phyloP scores from a whole-genome alignment of 1,284 basidiomycete genomes.

The Boletus nobilissimus region DNA sequence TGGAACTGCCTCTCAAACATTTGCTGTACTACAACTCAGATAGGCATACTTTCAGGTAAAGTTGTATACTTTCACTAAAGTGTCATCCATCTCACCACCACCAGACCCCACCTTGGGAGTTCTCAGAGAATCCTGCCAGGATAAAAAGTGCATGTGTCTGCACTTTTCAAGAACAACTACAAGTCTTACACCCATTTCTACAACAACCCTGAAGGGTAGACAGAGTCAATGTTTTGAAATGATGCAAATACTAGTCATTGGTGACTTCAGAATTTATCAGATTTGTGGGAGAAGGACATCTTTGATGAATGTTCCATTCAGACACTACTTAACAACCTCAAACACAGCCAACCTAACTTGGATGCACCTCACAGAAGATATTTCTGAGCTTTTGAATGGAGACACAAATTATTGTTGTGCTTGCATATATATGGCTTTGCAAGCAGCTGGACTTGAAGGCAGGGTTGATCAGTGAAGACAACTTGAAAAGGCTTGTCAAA shows the following conservation, averaged over 20 bases:
- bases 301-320: constrained; percentile 39
- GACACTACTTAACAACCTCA: constrained; percentile 37
- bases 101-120: constrained; percentile 44
- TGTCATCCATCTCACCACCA: constrained; percentile 25
- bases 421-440: constrained; percentile 44
- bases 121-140: constrained; percentile 43
- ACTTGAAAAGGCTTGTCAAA: constrained; percentile 35
- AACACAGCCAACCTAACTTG: constrained; percentile 23
- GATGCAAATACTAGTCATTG: constrained; percentile 40
- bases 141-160: constrained; percentile 48
- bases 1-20: constrained; percentile 45
- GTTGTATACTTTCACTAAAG: background rate
- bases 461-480: constrained; percentile 33
- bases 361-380: constrained; percentile 35
- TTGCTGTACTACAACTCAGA: constrained; percentile 44
- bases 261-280: constrained; percentile 31
- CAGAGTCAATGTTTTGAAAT: constrained; percentile 47
- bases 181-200: constrained; percentile 39
- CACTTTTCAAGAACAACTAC: constrained; percentile 44
- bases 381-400: constrained; percentile 32
- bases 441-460: constrained; percentile 32
- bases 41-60: constrained; percentile 34
- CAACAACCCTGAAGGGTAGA: constrained; percentile 38
- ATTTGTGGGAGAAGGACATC: constrained; percentile 45
- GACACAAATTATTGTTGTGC: constrained; percentile 30